Base-by-base conservation (phyloP, 345 rosid genomes). In the Pistacia atlantica region DNA sequence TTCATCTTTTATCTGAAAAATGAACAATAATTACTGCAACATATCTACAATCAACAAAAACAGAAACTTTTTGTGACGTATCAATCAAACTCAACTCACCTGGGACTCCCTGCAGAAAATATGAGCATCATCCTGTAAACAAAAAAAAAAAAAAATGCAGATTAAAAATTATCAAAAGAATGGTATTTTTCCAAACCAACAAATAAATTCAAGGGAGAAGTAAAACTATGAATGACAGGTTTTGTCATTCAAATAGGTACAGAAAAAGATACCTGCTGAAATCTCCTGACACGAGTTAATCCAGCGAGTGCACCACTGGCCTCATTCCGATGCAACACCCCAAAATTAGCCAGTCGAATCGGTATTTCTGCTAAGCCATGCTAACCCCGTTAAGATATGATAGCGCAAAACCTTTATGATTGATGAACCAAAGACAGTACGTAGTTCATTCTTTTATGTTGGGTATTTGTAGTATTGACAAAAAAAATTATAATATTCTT, bases 221-320 rank as follows among this genome's bases (percentile, higher is more conserved):
- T 49, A 45, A 13, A 59, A 46, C 8, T 17, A 80, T 33, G 8
- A 52, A 52, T 14, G 28, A 51, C 55, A 42, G 60, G 37, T 45
- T 59, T 54, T 10, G 48, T 0, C 25, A 5, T 69, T 25, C 48
- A 74, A 42, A 8, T 0, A 37, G 8, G 5, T 42, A 4, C 46
- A 42, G 8, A 48, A 62, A 74, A 63, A 8, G 18, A 78, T 81
- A 96, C 99, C 98, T 97, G 98, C 84, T 91, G 97, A 86, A 97
- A 94, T 82, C 98, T 92, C 80, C 98, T 89, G 71, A 92, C 97
- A 70, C 97, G 97, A 77, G 96, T 94, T 85, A 97, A 84, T 76
- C 99, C 97, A 74, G 92, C 89, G 71, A 97, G 96, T 48, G 96
- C 98, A 75, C 97, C 99, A 86, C 98, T 92, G 75, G 99, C 97